A percentile compares a stretch with the other conserved stretches of the same genome.
phyloP scores from a whole-genome alignment of 2,329 filamentous ascomycete species.

The Fusarium sp. region DNA sequence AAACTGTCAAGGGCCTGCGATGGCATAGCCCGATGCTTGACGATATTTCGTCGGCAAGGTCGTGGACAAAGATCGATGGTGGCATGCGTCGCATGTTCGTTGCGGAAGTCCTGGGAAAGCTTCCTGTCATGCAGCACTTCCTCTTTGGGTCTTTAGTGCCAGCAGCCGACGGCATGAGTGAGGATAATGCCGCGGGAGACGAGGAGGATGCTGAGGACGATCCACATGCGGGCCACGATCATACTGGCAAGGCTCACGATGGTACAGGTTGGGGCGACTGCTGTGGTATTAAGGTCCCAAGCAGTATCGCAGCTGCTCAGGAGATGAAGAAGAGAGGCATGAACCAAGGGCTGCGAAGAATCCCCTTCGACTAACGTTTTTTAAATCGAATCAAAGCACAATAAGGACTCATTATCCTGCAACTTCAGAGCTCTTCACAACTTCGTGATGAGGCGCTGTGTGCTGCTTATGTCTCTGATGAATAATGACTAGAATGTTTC shows the following conservation, averaged over 20 bases:
- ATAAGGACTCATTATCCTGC: not conserved
- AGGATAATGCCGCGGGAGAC: slow-evolving; percentile 66
- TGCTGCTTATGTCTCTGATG: slow-evolving; percentile 7
- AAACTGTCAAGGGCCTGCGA: slow-evolving; percentile 92
- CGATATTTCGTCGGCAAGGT: slow-evolving; percentile 92
- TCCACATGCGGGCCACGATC: slow-evolving; percentile 72
- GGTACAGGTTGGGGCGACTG: slow-evolving; percentile 91
- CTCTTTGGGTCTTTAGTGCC: slow-evolving; percentile 90
- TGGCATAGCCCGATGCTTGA: slow-evolving; percentile 99
- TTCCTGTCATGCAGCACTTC: slow-evolving; percentile 99
- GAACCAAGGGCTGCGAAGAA: slow-evolving; percentile 74
- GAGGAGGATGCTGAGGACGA: slow-evolving; percentile 65
- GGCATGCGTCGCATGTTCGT: slow-evolving; percentile 99
- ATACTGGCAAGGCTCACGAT: slow-evolving; percentile 74
- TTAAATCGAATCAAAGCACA: slow-evolving; percentile 14
- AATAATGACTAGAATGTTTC: slow-evolving; percentile 4
- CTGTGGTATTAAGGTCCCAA: slow-evolving; percentile 97
- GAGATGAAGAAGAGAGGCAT: slow-evolving; percentile 84
- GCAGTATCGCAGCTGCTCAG: slow-evolving; percentile 89
- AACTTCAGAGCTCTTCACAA: not conserved
- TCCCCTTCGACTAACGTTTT: slow-evolving; percentile 81
- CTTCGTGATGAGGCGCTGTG: not conserved
- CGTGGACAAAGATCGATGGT: slow-evolving; percentile 91
- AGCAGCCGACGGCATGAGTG: slow-evolving; percentile 85
- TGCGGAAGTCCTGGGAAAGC: slow-evolving; percentile 90